A percentile compares a stretch with the other conserved stretches of the same genome.
Conservation (phyloP, 768 basidiomycete species). For the Holtermannia corniformis region DNA sequence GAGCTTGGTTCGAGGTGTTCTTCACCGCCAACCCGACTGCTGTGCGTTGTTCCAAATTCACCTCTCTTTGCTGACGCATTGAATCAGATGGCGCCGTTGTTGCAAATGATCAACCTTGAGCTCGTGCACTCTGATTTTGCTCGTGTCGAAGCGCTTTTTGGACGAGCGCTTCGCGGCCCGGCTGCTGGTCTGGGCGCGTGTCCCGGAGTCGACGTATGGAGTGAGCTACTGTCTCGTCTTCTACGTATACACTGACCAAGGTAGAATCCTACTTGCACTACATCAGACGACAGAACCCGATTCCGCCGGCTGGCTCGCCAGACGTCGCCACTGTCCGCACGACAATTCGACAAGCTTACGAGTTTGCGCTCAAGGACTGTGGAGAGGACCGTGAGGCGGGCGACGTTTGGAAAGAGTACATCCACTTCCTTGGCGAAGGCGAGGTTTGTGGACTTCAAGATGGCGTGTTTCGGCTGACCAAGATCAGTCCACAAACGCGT, state of each 20-base stretch:
- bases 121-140: constrained; percentile 51
- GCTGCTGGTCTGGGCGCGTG: constrained; percentile 49
- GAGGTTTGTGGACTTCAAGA: constrained; percentile 51
- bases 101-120: constrained; percentile 42
- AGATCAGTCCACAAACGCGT: constrained; percentile 61
- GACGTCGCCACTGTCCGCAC: constrained; percentile 53
- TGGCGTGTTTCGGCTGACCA: constrained; percentile 4
- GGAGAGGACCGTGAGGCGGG: constrained; percentile 88
- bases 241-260: neutral
- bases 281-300: constrained; percentile 63
- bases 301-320: constrained; percentile 33
- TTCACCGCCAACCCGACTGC: constrained; percentile 83
- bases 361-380: constrained; percentile 79
- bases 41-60: constrained; percentile 45
- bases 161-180: constrained; percentile 58
- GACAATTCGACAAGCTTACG: constrained; percentile 76
- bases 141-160: constrained; percentile 80
- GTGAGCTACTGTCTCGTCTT: constrained; percentile 16
- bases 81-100: constrained; percentile 47
- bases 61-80: neutral
- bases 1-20: constrained; percentile 70
- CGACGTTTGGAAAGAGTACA: constrained; percentile 88
- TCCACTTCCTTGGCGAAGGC: constrained; percentile 71
- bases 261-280: constrained; percentile 79
- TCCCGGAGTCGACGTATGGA: constrained; percentile 79